A percentile compares a stretch with the other conserved stretches of the same genome.
Evolutionary conservation across 2,329 filamentous ascomycete species (phyloP).

Genomic region (Penicillium crustosum): DNA sequence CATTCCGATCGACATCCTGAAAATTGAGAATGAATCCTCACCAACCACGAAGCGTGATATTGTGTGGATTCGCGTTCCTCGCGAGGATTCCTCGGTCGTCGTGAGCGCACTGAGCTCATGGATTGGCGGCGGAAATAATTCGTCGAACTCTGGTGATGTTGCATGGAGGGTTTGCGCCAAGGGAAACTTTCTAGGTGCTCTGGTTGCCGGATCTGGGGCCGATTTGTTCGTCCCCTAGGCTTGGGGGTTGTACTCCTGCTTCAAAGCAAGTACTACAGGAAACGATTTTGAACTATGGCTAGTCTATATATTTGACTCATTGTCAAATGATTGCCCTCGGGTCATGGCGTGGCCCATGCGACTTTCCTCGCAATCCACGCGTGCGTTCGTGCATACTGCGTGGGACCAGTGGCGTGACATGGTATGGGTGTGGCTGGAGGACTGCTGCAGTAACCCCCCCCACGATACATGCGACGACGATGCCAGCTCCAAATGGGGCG

Average conservation of each 20-base stretch:
- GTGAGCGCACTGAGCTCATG: conserved; percentile 49
- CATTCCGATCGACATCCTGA: conserved; percentile 50
- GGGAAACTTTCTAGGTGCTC: conserved; percentile 38
- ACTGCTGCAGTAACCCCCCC: neutral
- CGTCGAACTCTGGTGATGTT: conserved; percentile 22
- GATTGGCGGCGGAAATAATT: conserved; percentile 35
- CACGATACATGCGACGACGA: neutral
- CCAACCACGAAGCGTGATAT: conserved; percentile 3
- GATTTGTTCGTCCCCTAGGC: conserved; percentile 36
- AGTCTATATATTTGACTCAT: neutral
- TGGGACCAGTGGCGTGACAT: neutral
- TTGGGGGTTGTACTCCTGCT: neutral
- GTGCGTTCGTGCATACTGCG: neutral
- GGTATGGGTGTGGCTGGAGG: neutral
- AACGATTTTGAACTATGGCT: neutral
- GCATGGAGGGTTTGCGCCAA: conserved; percentile 43
- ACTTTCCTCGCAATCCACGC: neutral
- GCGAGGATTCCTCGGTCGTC: conserved; percentile 46
- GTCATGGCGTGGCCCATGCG: neutral
- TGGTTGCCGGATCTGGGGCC: conserved; percentile 36
- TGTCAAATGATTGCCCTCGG: neutral
- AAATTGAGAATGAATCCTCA: conserved; percentile 27
- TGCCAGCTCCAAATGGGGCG: neutral
- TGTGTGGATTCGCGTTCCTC: conserved; percentile 48
- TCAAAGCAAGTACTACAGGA: neutral